Conservation (phyloP, 192 early-diverging fungal genomes). For the Mortierella alpina region DNA sequence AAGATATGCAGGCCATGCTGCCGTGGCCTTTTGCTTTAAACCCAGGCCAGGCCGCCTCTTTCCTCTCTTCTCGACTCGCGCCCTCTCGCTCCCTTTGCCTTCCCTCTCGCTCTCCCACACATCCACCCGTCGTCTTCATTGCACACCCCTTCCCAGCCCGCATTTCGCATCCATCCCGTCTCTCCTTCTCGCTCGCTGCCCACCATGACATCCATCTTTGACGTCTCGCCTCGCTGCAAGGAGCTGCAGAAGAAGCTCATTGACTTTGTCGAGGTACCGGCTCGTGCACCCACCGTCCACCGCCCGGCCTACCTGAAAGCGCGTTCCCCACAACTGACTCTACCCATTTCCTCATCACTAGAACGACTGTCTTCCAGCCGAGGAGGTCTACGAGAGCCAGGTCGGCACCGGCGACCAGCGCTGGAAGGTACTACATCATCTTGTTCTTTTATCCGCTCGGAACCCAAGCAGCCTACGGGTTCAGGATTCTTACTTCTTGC, state of each 20-base stretch:
- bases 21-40: slow-evolving; percentile 2
- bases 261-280: slow-evolving; percentile 69
- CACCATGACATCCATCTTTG: slow-evolving; percentile 46
- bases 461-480: neutral
- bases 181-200: neutral
- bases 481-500: neutral
- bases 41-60: neutral
- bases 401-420: slow-evolving; percentile 80
- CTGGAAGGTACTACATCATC: slow-evolving; percentile 75
- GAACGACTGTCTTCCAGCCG: slow-evolving; percentile 96
- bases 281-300: neutral
- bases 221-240: slow-evolving; percentile 66
- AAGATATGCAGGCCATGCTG: neutral
- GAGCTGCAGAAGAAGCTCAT: slow-evolving; percentile 66
- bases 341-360: slow-evolving; percentile 26
- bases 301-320: neutral
- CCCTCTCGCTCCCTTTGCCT: neutral
- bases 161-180: slow-evolving; percentile 3
- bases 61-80: neutral
- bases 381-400: slow-evolving; percentile 77
- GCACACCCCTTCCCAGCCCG: neutral
- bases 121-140: slow-evolving; percentile 6
- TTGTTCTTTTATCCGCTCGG: neutral
- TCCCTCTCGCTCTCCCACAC: slow-evolving; percentile 6
- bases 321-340: neutral